Base-by-base conservation (phyloP, 305 asterid genomes). In the Stenogyne calaminthoides region DNA sequence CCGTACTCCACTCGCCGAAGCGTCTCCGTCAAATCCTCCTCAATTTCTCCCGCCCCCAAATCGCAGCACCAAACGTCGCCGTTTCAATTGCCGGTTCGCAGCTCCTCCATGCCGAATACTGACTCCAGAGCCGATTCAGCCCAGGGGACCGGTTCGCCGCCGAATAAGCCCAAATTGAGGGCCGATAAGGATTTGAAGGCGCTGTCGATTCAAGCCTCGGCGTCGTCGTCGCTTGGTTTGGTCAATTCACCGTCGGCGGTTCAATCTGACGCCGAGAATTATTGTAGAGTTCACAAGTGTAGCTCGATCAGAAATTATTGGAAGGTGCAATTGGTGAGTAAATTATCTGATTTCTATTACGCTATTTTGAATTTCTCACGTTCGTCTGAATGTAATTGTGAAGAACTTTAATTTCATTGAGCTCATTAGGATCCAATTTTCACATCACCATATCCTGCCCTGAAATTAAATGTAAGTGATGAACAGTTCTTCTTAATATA, bases 1-100 rank as follows among this genome's bases (percentile, higher is more conserved):
- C 96, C 96, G 3, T 87, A 93, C 82, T 84, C 97, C 66, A 79
- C 97, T 71, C 91, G 97, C 40, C 88, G 87, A n/a, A 83, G 87
- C 78, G 84, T 81, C 84, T 72, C 76, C 49, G 67, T 84, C 20
- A 88, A 88, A 74, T 79, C 97, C 19, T 40, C 82, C 18, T 65
- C 81, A n/a, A n/a, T n/a, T 29, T 63, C 80, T 16, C 59, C 80
- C 20, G 57, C 75, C 70, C 27, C 92, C 47, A 83, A 83, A 73
- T 79, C 84, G 16, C 85, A 78, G 64, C 77, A 74, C 47, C 80
- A 63, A 62, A 79, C 74, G 82, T 64, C 65, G 61, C 44, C 80
- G 69, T 34, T 61, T 58, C 85, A 78, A 27, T 75, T 67, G 15
- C 80, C 91, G 34, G 74, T 70, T 61, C 84, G 87, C 55, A 74